phyloP scores from a whole-genome alignment of 768 basidiomycete genomes.

The Lactarius hengduanensis region DNA sequence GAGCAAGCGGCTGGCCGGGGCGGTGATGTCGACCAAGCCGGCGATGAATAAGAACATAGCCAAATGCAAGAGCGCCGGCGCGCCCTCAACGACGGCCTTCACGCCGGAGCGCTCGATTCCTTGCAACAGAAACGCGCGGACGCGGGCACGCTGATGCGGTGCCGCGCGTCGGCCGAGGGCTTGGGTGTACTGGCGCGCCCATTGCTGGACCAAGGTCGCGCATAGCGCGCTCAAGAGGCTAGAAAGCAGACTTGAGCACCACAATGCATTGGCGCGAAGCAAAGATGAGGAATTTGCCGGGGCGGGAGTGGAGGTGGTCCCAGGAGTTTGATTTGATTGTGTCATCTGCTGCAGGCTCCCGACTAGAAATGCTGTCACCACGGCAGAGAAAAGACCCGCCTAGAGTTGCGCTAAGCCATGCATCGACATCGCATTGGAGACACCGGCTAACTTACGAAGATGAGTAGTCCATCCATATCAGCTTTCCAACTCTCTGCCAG shows the following conservation, averaged over 20 bases:
- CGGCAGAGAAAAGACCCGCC: slow-evolving; percentile 31
- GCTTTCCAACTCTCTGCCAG: slow-evolving; percentile 24
- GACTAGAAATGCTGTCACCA: slow-evolving; percentile 28
- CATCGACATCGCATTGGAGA: neutral
- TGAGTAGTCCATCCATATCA: slow-evolving; percentile 22
- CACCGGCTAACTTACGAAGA: slow-evolving; percentile 20
- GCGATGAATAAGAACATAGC: slow-evolving; percentile 21
- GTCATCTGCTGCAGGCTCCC: slow-evolving; percentile 24
- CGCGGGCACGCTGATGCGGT: slow-evolving; percentile 13
- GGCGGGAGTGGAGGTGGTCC: neutral
- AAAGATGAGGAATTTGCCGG: neutral
- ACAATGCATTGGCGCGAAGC: slow-evolving; percentile 18
- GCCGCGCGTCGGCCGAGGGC: slow-evolving; percentile 13
- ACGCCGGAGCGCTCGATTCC: slow-evolving; percentile 20
- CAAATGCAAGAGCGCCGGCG: slow-evolving; percentile 12
- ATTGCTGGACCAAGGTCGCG: slow-evolving; percentile 19
- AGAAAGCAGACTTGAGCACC: slow-evolving; percentile 17
- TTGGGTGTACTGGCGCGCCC: slow-evolving; percentile 19
- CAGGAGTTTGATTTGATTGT: slow-evolving; percentile 9
- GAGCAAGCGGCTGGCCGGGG: slow-evolving; percentile 3
- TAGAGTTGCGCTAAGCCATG: neutral
- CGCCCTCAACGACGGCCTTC: slow-evolving; percentile 12
- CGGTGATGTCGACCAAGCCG: slow-evolving; percentile 12
- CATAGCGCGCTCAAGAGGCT: slow-evolving; percentile 19
- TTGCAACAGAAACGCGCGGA: slow-evolving; percentile 16